Percentiles rank a stretch among this genome's conserved stretches.
These are phyloP conservation scores for Glaciozyma martinii DNA, from an alignment of 768 basidiomycete genomes.

Conservation along the genomic window DNA sequence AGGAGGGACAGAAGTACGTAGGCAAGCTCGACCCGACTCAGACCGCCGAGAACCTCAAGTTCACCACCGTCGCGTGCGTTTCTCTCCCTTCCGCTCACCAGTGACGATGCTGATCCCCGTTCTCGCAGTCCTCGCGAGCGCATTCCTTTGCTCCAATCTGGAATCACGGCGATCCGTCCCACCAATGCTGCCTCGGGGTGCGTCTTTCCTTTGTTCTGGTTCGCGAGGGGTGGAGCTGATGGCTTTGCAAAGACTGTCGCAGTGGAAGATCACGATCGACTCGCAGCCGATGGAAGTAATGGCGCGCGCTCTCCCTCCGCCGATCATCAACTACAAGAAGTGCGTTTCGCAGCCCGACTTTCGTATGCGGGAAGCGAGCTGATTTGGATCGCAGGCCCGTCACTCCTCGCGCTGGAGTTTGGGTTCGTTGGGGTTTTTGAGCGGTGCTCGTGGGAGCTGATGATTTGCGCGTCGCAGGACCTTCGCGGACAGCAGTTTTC, in stretches of 20 bases:
- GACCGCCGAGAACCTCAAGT: slow-evolving; percentile 7
- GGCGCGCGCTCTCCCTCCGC: slow-evolving; percentile 4
- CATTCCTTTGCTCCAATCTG: background rate
- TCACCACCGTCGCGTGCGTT: slow-evolving; percentile 7
- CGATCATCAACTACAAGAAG: background rate
- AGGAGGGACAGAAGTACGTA: slow-evolving; percentile 5
- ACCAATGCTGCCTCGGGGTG: background rate
- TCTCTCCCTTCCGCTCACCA: no score
- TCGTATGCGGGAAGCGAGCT: no score
- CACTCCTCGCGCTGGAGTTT: background rate
- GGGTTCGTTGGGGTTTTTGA: background rate
- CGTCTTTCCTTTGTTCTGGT: background rate
- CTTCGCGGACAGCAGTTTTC: background rate
- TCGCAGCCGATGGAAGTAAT: background rate
- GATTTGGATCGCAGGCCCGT: background rate
- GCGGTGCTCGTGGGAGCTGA: background rate
- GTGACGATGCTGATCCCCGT: no score
- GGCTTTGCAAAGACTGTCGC: background rate
- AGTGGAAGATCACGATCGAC: slow-evolving; percentile 3
- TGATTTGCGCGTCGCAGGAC: background rate
- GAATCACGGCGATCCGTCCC: slow-evolving; percentile 2
- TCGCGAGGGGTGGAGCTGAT: background rate
- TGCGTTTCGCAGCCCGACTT: background rate
- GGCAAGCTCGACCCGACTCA: slow-evolving; percentile 15
- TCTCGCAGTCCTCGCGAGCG: background rate